These are phyloP conservation scores for Cyclospora cayetanensis DNA, from an alignment of 169 alveolate genomes.

Conservation along the genomic window DNA sequence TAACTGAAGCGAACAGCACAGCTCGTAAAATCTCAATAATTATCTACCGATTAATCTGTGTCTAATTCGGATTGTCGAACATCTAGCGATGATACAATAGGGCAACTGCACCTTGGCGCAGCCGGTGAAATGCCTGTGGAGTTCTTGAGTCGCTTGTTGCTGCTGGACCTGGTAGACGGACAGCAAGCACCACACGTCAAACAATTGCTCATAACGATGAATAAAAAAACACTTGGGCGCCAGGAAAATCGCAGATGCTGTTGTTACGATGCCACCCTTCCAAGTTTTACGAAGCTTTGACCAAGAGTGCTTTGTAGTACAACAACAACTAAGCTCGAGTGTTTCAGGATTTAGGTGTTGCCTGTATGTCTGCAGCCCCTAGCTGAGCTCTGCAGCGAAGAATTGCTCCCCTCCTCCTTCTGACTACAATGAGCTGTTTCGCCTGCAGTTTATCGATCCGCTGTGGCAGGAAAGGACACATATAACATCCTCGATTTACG, in stretches of 20 bases:
- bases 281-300: too few relatives aligned
- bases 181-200: too few relatives aligned
- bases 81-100: not conserved
- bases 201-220: too few relatives aligned
- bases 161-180: constrained; percentile 49
- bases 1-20: constrained; percentile 14
- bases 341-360: not conserved
- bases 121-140: constrained; percentile 43
- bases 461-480: not conserved
- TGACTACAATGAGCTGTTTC: constrained; percentile 10
- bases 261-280: too few relatives aligned
- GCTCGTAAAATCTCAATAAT: not conserved
- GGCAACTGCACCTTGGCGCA: constrained; percentile 1
- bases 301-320: too few relatives aligned
- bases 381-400: constrained; percentile 39
- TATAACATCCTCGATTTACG: not conserved
- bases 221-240: too few relatives aligned
- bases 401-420: not conserved
- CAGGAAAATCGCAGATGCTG: too few relatives aligned
- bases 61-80: not conserved
- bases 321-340: too few relatives aligned
- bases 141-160: constrained; percentile 46
- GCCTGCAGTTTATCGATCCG: not conserved
- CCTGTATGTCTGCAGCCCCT: constrained; percentile 35
- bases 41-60: not conserved